A percentile compares a stretch with the other conserved stretches of the same genome.
Evolutionary conservation across 257 asterid species (phyloP).

Genomic region (Solanum medicagineum): DNA sequence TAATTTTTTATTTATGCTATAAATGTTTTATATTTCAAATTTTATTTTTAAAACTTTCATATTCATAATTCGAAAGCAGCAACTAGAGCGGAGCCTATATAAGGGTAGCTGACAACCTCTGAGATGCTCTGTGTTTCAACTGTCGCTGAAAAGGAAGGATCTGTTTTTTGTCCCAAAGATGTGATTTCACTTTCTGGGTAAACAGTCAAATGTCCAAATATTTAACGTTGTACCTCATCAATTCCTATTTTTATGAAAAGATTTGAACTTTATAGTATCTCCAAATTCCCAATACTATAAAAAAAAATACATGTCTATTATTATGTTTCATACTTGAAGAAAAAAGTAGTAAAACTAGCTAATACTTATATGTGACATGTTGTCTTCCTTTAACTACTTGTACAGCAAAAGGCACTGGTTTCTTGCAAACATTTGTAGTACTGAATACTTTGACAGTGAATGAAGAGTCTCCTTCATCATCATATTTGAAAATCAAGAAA

Average conservation of each 20-base stretch:
- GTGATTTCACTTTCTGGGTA: not conserved
- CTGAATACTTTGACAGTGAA: constrained; percentile 16
- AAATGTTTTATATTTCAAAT: too few species aligned
- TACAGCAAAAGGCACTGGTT: not conserved
- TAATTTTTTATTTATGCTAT: too few species aligned
- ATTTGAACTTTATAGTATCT: not conserved
- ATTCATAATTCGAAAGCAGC: not conserved
- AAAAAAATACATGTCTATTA: too few species aligned
- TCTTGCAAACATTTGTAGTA: constrained; percentile 24
- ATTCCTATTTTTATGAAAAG: not conserved
- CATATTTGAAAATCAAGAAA: constrained; percentile 18
- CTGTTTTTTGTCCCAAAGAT: not conserved
- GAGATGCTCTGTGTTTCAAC: too few species aligned
- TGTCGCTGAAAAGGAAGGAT: not conserved
- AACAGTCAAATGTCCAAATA: not conserved
- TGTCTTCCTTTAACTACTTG: not conserved
- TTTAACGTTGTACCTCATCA: not conserved
- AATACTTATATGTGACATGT: not conserved
- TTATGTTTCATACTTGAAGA: too few species aligned
- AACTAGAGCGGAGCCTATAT: not conserved
- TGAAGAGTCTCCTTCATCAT: not conserved
- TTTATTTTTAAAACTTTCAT: too few species aligned
- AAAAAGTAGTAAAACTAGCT: not conserved
- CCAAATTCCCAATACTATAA: too few species aligned
- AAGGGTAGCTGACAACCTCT: not conserved